Conservation (phyloP, 805 yeast genomes). For the Cyberlindnera japonica region DNA sequence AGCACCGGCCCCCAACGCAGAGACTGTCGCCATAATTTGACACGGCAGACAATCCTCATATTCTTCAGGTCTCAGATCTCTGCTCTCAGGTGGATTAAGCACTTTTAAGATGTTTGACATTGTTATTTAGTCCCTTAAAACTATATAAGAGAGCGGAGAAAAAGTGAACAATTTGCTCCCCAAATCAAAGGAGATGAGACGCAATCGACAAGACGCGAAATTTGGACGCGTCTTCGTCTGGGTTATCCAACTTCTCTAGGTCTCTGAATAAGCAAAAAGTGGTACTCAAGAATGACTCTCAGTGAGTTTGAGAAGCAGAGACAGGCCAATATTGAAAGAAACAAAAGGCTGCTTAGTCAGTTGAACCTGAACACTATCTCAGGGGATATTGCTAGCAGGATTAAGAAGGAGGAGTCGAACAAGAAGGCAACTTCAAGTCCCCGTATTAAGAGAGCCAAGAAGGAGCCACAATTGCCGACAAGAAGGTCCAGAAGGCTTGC, state of each 20-base stretch:
- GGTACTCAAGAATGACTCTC: background rate
- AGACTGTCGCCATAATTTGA: slow-evolving; percentile 58
- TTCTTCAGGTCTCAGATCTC: slow-evolving; percentile 36
- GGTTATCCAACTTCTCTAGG: background rate
- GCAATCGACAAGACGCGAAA: slow-evolving; percentile 1
- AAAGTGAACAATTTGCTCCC: too few species aligned
- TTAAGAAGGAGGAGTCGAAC: slow-evolving; percentile 32
- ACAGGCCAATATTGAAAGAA: slow-evolving; percentile 77
- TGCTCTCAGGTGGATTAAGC: slow-evolving; percentile 25
- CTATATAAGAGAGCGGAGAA: too few species aligned
- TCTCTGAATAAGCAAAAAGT: background rate
- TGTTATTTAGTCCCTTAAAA: background rate
- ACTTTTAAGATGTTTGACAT: slow-evolving; percentile 28
- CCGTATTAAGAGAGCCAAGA: slow-evolving; percentile 20
- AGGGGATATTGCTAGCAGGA: slow-evolving; percentile 47
- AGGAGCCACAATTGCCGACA: slow-evolving; percentile 42
- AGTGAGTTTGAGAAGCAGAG: slow-evolving; percentile 71
- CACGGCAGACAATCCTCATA: slow-evolving; percentile 62
- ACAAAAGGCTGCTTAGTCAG: slow-evolving; percentile 67
- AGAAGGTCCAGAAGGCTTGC: slow-evolving; percentile 78
- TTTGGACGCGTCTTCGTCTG: slow-evolving; percentile 4
- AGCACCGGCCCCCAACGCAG: slow-evolving; percentile 57
- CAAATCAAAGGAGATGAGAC: too few species aligned
- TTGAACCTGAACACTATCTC: slow-evolving; percentile 63
- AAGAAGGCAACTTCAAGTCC: slow-evolving; percentile 13